Evolutionary conservation across 176 grass and related monocot genomes (phyloP), one percentile per base, ranked within the genome.

Genomic region (Paspalum vaginatum): DNA sequence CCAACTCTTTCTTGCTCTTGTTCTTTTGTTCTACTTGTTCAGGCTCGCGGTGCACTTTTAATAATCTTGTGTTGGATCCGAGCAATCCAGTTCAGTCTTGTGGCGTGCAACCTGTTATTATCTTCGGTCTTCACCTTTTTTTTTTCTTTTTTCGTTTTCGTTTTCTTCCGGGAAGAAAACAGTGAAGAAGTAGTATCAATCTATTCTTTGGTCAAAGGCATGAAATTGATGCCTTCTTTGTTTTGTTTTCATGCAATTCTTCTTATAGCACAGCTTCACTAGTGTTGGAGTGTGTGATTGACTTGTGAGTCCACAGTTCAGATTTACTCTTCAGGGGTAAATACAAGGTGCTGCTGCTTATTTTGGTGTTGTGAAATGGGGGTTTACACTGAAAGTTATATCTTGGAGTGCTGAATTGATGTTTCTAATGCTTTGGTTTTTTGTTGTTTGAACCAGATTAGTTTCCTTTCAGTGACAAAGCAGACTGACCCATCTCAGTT

Each of bases 41-140:
- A 3, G 44, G 11, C 49, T 60, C 42, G 18, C 7, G 13, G 11
- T 27, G 20, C 47, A 41, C 14, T 14, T 14, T 17, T n/a, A 32
- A 32, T 15, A 60, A 68, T 88, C 50, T 68, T 66, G 32, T 21
- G 2, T 42, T 65, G 81, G 67, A 72, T 88, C 80, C n/a, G 9
- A 48, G 42, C 2, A 60, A 20, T 82, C 44, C n/a, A 27, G 17
- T 75, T 48, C 26, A 14, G 11, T 16, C 11, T 8, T 18, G 20
- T 20, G 42, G 2, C 44, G 9, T 61, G 20, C 39, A n/a, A n/a
- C 2, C 52, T 61, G 32, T 56, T 61, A 14, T 61, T 79, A 11
- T 43, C 39, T 9, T 65, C 5, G 21, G 12, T 77, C 50, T 69
- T 47, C 11, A 47, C 3, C 11, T 47, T 47, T 50, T 26, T 18